Evolutionary conservation across 768 basidiomycete genomes (phyloP).

Genomic region (Mycena rebaudengoi): DNA sequence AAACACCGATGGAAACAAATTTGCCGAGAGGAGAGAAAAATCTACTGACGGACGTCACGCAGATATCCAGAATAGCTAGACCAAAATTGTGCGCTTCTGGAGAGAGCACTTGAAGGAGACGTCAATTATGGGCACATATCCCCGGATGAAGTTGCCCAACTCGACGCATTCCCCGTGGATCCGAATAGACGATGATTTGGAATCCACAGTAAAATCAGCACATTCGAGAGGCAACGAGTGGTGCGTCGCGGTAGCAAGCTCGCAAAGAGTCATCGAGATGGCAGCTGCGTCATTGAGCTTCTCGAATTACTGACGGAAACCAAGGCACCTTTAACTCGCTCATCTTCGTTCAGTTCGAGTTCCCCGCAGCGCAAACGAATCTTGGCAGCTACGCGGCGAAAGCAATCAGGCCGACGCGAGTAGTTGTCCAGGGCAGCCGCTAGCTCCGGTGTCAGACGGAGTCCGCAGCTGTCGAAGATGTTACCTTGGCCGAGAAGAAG

Average conservation of each 20-base stretch:
- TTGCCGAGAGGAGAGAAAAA: too few relatives aligned
- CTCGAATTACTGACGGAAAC: not conserved
- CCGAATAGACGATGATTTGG: conserved; percentile 18
- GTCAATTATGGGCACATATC: not conserved
- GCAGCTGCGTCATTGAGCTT: conserved; percentile 55
- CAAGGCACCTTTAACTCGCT: conserved; percentile 63
- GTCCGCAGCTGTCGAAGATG: not conserved
- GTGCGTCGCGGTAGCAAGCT: conserved; percentile 77
- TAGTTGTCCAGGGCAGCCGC: conserved; percentile 54
- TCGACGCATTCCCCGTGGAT: conserved; percentile 60
- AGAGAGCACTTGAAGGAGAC: conserved; percentile 62
- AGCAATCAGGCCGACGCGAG: conserved; percentile 66
- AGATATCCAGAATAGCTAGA: conserved; percentile 88
- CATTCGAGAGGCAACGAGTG: conserved; percentile 77
- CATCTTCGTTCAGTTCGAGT: conserved; percentile 66
- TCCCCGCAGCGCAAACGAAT: conserved; percentile 62
- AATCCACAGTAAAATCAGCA: conserved; percentile 39
- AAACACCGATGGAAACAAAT: not conserved
- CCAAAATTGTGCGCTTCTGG: conserved; percentile 85
- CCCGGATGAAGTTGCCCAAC: conserved; percentile 39
- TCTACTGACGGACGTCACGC: conserved; percentile 74
- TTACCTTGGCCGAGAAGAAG: conserved; percentile 27
- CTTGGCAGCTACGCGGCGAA: conserved; percentile 57
- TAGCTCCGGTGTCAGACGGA: conserved; percentile 35
- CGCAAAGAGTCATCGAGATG: conserved; percentile 81